Percentiles rank a stretch among this genome's conserved stretches.
Conservation (phyloP, 441 rosid species). For the Aquilaria agallochum region DNA sequence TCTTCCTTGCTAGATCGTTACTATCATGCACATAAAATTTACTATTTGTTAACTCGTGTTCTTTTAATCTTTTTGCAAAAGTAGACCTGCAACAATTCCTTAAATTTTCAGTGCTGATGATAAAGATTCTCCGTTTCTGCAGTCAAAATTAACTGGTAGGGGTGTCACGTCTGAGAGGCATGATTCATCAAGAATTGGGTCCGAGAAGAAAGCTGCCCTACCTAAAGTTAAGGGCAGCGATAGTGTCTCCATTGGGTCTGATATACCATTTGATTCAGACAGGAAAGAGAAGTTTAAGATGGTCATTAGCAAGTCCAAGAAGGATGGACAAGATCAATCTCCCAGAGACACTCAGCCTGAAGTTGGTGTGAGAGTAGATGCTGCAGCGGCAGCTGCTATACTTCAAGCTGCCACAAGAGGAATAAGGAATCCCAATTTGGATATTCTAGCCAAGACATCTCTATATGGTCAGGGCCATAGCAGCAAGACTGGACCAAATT, state of each 20-base stretch:
- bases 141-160: conserved; percentile 50
- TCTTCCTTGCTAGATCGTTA: no score
- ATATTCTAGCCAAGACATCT: conserved; percentile 34
- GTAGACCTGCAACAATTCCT: neutral
- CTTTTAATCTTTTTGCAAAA: no score
- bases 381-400: conserved; percentile 86
- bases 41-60: no score
- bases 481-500: conserved; percentile 33
- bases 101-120: conserved; percentile 1
- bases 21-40: no score
- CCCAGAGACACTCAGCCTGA: conserved; percentile 46
- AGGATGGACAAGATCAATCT: conserved; percentile 48
- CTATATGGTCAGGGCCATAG: conserved; percentile 33
- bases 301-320: conserved; percentile 65
- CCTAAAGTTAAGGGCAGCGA: conserved; percentile 34
- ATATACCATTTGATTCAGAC: conserved; percentile 54
- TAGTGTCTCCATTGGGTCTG: conserved; percentile 34
- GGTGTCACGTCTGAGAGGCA: conserved; percentile 35
- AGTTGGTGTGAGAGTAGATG: conserved; percentile 63
- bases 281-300: conserved; percentile 80
- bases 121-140: conserved; percentile 22
- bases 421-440: conserved; percentile 66
- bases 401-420: conserved; percentile 93
- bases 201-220: conserved; percentile 32
- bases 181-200: conserved; percentile 22